Conservation (phyloP, 2,329 filamentous ascomycete species). For the Alternaria consortialis region DNA sequence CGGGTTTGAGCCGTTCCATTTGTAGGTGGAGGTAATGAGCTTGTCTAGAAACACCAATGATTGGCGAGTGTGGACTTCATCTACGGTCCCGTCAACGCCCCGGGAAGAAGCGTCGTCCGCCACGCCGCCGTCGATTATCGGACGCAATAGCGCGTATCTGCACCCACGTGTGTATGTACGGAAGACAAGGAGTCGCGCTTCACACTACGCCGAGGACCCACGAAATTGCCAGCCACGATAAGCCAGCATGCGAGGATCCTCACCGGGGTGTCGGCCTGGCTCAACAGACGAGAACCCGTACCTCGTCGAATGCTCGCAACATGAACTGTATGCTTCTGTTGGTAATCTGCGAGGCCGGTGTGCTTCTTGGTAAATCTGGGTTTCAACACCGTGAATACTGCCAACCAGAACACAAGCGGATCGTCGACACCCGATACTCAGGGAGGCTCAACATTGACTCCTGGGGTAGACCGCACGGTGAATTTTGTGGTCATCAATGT, state of each 20-base stretch:
- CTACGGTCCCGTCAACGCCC: conserved; percentile 18
- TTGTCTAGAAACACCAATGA: conserved; percentile 20
- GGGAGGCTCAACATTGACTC: conserved; percentile 6
- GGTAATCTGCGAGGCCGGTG: background rate
- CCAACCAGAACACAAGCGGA: background rate
- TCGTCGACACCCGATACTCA: background rate
- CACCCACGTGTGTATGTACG: conserved; percentile 26
- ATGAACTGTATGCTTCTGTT: background rate
- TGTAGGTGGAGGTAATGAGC: conserved; percentile 18
- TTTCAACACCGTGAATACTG: background rate
- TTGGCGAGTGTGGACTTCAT: conserved; percentile 17
- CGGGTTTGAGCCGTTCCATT: conserved; percentile 27
- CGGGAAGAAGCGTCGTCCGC: conserved; percentile 35
- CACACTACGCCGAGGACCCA: conserved; percentile 13
- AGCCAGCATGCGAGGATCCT: conserved; percentile 32
- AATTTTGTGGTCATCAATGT: conserved; percentile 17
- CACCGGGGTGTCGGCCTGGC: conserved; percentile 32
- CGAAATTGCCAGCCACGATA: conserved; percentile 25
- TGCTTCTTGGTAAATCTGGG: background rate
- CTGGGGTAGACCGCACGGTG: conserved; percentile 18
- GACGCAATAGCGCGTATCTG: conserved; percentile 22
- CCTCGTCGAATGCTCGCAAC: background rate
- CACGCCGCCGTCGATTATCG: conserved; percentile 23
- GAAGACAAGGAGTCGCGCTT: conserved; percentile 17
- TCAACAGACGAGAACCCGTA: conserved; percentile 20